phyloP scores from a whole-genome alignment of 2,329 filamentous ascomycete genomes.

The Nigrograna mackinnonii region DNA sequence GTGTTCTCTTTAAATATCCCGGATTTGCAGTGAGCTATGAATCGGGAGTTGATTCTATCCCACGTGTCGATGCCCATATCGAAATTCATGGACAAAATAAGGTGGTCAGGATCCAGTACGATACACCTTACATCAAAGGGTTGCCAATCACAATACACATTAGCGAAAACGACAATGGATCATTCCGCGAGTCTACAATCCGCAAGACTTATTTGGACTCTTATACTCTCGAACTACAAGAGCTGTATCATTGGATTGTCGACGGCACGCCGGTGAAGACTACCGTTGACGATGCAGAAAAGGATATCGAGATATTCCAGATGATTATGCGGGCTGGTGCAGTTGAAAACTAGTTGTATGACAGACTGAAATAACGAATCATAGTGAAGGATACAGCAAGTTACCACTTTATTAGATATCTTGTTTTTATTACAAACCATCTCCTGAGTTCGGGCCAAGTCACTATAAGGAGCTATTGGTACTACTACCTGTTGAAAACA shows the following conservation, averaged over 20 bases:
- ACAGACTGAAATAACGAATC: too few relatives aligned
- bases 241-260: conserved; percentile 29
- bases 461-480: too few relatives aligned
- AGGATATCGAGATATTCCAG: conserved; percentile 44
- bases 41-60: conserved; percentile 57
- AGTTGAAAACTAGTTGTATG: too few relatives aligned
- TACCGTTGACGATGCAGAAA: conserved; percentile 43
- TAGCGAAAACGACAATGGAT: conserved; percentile 17
- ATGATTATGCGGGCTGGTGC: conserved; percentile 38
- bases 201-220: conserved; percentile 53
- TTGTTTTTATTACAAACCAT: too few relatives aligned
- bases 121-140: conserved; percentile 62
- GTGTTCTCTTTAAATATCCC: conserved; percentile 13
- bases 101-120: conserved; percentile 58
- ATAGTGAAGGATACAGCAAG: too few relatives aligned
- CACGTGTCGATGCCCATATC: conserved; percentile 57
- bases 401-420: too few relatives aligned
- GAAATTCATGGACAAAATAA: conserved; percentile 59
- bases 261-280: conserved; percentile 47
- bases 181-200: conserved; percentile 18
- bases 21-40: conserved; percentile 61
- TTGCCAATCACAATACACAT: conserved; percentile 35
- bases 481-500: too few relatives aligned
- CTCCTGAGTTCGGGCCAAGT: too few relatives aligned
- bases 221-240: conserved; percentile 46